A percentile compares a stretch with the other conserved stretches of the same genome.
phyloP scores from a whole-genome alignment of 2,329 filamentous ascomycete genomes.

The Rutstroemia sp. region DNA sequence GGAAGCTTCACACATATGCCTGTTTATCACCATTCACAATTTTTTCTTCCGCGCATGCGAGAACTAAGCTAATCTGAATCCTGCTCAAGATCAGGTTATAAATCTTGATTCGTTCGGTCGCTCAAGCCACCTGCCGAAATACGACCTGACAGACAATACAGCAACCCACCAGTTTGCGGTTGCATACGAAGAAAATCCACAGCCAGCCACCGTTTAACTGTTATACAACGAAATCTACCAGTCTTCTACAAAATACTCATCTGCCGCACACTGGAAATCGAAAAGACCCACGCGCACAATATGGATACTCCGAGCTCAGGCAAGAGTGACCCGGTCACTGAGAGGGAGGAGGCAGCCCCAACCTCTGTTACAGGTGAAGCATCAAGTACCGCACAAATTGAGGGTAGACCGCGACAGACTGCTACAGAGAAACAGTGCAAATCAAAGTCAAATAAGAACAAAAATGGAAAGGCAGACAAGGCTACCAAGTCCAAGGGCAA shows the following conservation, averaged over 20 bases:
- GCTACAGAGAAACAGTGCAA: constrained; percentile 15
- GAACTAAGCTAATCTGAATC: neutral
- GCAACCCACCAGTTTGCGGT: neutral
- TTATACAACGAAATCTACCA: neutral
- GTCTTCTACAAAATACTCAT: neutral
- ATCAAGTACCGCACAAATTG: constrained; percentile 16
- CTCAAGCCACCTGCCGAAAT: neutral
- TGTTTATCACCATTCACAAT: neutral
- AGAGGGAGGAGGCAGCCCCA: constrained; percentile 19
- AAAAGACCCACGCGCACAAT: neutral
- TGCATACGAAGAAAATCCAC: neutral
- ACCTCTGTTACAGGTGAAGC: constrained; percentile 13
- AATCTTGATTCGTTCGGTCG: neutral
- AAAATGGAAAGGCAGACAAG: constrained; percentile 18
- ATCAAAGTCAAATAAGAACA: constrained; percentile 19
- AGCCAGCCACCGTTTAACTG: neutral
- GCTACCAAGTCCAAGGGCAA: constrained; percentile 6
- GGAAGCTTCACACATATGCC: neutral
- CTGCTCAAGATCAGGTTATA: neutral
- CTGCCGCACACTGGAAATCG: neutral
- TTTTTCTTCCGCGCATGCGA: neutral
- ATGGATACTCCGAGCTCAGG: constrained; percentile 27
- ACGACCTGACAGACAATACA: neutral
- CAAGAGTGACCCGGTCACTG: constrained; percentile 20
- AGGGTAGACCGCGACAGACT: constrained; percentile 19